A percentile compares a stretch with the other conserved stretches of the same genome.
Conservation (phyloP, 2,329 filamentous ascomycete species). For the Botryotinia globosa region DNA sequence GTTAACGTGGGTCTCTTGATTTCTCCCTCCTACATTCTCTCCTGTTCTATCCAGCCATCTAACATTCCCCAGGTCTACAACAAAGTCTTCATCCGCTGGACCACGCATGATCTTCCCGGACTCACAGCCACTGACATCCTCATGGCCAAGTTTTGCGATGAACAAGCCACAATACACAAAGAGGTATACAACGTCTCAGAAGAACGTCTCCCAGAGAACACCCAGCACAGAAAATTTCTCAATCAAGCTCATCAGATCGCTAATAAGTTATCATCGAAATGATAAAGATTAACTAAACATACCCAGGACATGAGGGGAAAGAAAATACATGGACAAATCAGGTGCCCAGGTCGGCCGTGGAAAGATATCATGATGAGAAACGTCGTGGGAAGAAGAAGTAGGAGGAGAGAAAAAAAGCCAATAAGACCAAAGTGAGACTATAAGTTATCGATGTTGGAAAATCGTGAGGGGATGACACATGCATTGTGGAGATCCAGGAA, state of each 20-base stretch:
- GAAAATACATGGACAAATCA: background rate
- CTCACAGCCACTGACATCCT: constrained; percentile 62
- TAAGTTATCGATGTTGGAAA: background rate
- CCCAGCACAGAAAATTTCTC: background rate
- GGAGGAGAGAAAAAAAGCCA: background rate
- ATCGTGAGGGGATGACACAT: background rate
- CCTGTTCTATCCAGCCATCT: background rate
- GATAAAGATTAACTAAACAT: background rate
- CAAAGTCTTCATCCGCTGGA: constrained; percentile 69
- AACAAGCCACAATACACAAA: background rate
- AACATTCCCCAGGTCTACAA: constrained; percentile 59
- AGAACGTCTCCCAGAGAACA: background rate
- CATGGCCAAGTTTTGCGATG: constrained; percentile 59
- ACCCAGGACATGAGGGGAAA: background rate
- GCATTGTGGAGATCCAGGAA: background rate
- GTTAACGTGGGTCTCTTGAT: constrained; percentile 55
- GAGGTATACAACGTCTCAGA: background rate
- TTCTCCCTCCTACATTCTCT: background rate
- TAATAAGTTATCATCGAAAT: background rate
- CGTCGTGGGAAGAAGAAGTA: background rate
- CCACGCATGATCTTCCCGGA: constrained; percentile 64
- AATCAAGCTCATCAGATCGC: background rate
- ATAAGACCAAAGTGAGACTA: background rate
- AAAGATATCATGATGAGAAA: background rate
- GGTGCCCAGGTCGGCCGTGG: background rate